These are phyloP conservation scores for Prunus yedoensis DNA, from an alignment of 331 rosid genomes.

Conservation along the genomic window DNA sequence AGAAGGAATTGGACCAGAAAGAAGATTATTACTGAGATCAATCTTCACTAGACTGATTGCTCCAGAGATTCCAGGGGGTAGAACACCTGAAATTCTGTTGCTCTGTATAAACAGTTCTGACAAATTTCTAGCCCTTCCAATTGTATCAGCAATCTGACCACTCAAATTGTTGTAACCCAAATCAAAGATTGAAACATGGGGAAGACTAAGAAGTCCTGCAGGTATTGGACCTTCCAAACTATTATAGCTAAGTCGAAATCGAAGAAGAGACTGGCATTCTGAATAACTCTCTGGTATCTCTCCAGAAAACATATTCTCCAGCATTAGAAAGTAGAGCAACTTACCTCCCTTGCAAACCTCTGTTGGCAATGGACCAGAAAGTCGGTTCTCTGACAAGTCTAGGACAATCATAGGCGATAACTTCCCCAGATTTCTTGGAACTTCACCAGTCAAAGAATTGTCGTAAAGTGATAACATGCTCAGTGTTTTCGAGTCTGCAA, in stretches of 20 bases:
- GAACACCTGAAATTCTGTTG: slow-evolving; percentile 66
- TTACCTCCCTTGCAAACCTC: slow-evolving; percentile 72
- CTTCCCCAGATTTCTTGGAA: slow-evolving; percentile 70
- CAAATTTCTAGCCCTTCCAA: slow-evolving; percentile 58
- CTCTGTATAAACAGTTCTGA: slow-evolving; percentile 78
- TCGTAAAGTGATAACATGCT: slow-evolving; percentile 71
- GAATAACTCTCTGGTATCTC: slow-evolving; percentile 62
- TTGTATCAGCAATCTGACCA: slow-evolving; percentile 56
- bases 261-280: slow-evolving; percentile 54
- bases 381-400: slow-evolving; percentile 79
- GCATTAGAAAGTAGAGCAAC: slow-evolving; percentile 62
- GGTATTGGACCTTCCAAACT: slow-evolving; percentile 68
- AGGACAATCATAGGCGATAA: slow-evolving; percentile 58
- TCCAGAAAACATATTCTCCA: slow-evolving; percentile 72
- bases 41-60: slow-evolving; percentile 72
- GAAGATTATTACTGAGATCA: slow-evolving; percentile 76
- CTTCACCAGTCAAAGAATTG: slow-evolving; percentile 58
- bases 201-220: slow-evolving; percentile 58
- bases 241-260: slow-evolving; percentile 80
- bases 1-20: slow-evolving; percentile 81
- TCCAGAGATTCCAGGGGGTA: slow-evolving; percentile 66
- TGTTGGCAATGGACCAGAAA: slow-evolving; percentile 78
- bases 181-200: slow-evolving; percentile 81
- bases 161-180: slow-evolving; percentile 60
- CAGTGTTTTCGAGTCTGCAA: slow-evolving; percentile 63